Conservation (phyloP, 108 stramenopile species). For the Skeletonema grethae region DNA sequence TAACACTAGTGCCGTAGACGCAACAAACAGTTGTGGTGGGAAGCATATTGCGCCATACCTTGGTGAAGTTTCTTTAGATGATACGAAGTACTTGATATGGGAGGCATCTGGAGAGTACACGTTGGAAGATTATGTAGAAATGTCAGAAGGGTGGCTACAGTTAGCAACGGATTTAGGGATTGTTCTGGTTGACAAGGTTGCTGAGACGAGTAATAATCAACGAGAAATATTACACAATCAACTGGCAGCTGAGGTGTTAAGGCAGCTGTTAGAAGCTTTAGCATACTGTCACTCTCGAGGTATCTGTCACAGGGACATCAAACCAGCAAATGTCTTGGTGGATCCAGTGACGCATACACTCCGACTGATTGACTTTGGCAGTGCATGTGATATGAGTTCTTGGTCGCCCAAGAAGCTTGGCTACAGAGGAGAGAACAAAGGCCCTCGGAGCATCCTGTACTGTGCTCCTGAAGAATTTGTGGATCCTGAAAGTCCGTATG, state of each 20-base stretch:
- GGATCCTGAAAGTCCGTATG: slow-evolving; percentile 38
- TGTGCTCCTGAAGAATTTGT: slow-evolving; percentile 50
- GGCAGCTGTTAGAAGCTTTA: slow-evolving; percentile 35
- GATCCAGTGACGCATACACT: slow-evolving; percentile 26
- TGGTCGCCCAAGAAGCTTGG: slow-evolving; percentile 40
- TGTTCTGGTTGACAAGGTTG: background rate
- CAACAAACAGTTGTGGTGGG: background rate
- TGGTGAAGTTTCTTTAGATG: slow-evolving; percentile 24
- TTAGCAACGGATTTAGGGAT: slow-evolving; percentile 35
- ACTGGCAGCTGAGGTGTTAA: slow-evolving; percentile 31
- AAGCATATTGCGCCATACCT: slow-evolving; percentile 42
- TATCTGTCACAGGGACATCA: slow-evolving; percentile 42
- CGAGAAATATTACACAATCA: slow-evolving; percentile 11
- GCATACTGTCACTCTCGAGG: slow-evolving; percentile 46
- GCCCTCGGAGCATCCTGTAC: slow-evolving; percentile 38
- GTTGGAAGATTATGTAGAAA: slow-evolving; percentile 45
- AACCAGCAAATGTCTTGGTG: slow-evolving; percentile 11
- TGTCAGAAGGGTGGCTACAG: slow-evolving; percentile 35
- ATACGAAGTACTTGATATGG: slow-evolving; percentile 37
- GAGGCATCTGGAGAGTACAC: slow-evolving; percentile 28
- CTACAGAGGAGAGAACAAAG: slow-evolving; percentile 41
- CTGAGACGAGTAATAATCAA: background rate
- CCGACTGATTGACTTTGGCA: slow-evolving; percentile 48
- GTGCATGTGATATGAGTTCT: slow-evolving; percentile 44
- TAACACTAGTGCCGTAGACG: too few relatives aligned